Base-by-base conservation (phyloP, 208 protist species). In the Phytomonas sp. region DNA sequence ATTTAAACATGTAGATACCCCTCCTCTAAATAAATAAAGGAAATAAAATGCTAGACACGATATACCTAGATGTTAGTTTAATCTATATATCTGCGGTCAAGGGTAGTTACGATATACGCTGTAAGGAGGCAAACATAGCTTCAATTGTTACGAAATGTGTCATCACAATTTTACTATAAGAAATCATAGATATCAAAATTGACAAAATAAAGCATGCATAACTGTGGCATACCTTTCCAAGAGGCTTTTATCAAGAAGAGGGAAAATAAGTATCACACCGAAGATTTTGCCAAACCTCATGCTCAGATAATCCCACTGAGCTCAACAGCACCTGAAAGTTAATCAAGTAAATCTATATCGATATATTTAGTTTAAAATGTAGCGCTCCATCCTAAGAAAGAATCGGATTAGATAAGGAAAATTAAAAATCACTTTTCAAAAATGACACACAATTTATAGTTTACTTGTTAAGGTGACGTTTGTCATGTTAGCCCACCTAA, bases 101-200 rank as follows among this genome's bases (percentile, higher is more conserved):
- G 59, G 7, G 59, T 65, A 64, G 19, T 2, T 56, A 52, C 16
- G 33, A 56, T 37, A 64, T 64, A 11, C 31, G 0, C 31, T 33
- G 1, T 64, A 32, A 29, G 12, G 8, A 37, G 11, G 32, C 16
- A 7, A 32, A 64, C 60, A 64, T 60, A 26, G 29, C 2, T 66
- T 30, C 37, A 31, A 40, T 1, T 1, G 49, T 29, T 7, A 67
- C 26, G 52, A 69, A 33, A 59, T 30, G 19, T 23, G 16, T 1
- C 26, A 32, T 29, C 65, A 69, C 65, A 31, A 32, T 37, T 32
- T 23, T 26, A 16, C 29, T 64, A 64, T 37, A 64, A 31, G 60
- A 0, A 70, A 19, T 72, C 42, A 60, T 59, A 69, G 26, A 56
- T 33, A 33, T 65, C 60, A 29, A 71, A 34, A 73, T 63, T 64